Percentiles rank a stretch among this genome's conserved stretches.
Conservation (phyloP, 108 stramenopile species). For the Aurantiochytrium sp. region DNA sequence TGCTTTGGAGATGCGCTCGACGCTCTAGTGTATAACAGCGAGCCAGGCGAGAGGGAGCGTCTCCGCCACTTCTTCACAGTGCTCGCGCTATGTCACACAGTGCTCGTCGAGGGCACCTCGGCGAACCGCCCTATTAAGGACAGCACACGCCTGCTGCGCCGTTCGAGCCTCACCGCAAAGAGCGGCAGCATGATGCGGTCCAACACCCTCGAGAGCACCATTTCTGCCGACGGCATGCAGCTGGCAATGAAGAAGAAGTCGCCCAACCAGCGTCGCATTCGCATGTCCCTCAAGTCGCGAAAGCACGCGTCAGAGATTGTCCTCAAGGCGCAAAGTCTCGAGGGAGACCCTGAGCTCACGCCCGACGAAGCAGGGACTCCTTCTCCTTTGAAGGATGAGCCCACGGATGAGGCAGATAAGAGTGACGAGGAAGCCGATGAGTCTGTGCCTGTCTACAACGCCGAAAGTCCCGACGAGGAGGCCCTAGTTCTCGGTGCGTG, state of each 20-base stretch:
- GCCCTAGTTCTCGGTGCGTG: conserved; percentile 21
- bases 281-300: too few species aligned
- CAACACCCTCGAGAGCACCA: too few species aligned
- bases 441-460: conserved; percentile 39
- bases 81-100: conserved; percentile 70
- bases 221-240: too few species aligned
- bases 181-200: not conserved
- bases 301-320: too few species aligned
- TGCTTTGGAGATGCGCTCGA: not conserved
- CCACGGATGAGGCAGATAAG: not conserved
- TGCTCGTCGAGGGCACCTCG: conserved; percentile 29
- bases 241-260: too few species aligned
- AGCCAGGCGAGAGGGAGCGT: not conserved
- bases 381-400: too few species aligned
- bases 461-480: conserved; percentile 38
- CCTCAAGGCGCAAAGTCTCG: too few species aligned
- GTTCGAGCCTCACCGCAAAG: not conserved
- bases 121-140: not conserved
- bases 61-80: conserved; percentile 7
- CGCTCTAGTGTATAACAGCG: not conserved
- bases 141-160: not conserved
- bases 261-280: too few species aligned
- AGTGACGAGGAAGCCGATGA: not conserved
- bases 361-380: too few species aligned
- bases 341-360: too few species aligned